Evolutionary conservation across 805 yeast genomes (phyloP).

Genomic region (Saccharomyces eubayanus): DNA sequence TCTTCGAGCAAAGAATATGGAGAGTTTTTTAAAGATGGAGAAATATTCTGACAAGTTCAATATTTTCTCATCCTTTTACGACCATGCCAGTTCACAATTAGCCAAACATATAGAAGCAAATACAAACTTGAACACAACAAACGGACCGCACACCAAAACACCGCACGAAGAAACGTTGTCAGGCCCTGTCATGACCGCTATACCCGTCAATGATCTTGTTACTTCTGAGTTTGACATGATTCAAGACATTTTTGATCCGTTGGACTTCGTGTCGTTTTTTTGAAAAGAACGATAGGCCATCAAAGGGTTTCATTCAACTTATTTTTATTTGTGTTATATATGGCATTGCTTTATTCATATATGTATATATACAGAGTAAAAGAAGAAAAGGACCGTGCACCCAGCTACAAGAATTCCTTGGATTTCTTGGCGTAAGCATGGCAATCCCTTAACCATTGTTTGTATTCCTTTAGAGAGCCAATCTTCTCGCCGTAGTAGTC

Average conservation of each 20-base stretch:
- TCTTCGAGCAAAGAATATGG: constrained; percentile 11
- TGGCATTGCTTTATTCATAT: neutral
- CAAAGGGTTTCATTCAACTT: neutral
- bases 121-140: constrained; percentile 1
- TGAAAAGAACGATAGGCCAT: neutral
- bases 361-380: neutral
- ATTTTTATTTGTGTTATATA: neutral
- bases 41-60: constrained; percentile 10
- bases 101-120: constrained; percentile 9
- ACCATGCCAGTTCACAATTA: constrained; percentile 16
- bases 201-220: neutral
- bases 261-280: constrained; percentile 24
- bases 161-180: neutral
- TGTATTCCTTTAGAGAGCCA: constrained; percentile 74
- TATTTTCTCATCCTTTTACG: constrained; percentile 23
- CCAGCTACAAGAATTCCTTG: constrained; percentile 55
- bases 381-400: neutral
- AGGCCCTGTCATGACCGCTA: neutral
- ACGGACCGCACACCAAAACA: neutral
- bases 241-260: constrained; percentile 23
- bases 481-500: constrained; percentile 97
- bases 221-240: constrained; percentile 9
- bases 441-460: constrained; percentile 94
- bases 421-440: constrained; percentile 81
- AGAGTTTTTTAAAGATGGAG: constrained; percentile 9